Conservation (phyloP, 1,284 basidiomycete genomes). For the Ustanciosporium gigantosporum region DNA sequence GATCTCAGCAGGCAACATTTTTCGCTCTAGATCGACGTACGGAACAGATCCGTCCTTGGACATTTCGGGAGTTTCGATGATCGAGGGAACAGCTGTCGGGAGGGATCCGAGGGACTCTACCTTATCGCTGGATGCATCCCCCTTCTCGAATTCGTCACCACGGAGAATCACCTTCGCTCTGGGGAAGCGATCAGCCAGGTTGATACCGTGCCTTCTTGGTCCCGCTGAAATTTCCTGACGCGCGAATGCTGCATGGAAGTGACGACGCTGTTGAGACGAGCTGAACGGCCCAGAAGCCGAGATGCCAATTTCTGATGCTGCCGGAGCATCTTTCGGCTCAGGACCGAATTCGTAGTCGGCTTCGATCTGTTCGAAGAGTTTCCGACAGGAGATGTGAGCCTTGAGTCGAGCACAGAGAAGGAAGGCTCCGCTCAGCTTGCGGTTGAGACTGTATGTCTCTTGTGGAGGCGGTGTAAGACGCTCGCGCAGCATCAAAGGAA, state of each 20-base stretch:
- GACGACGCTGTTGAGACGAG: constrained; percentile 18
- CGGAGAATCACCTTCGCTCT: constrained; percentile 20
- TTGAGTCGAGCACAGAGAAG: constrained; percentile 81
- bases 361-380: constrained; percentile 62
- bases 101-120: constrained; percentile 21
- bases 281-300: constrained; percentile 3
- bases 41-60: constrained; percentile 74
- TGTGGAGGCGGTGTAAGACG: constrained; percentile 87
- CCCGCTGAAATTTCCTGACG: background rate
- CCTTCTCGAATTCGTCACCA: background rate
- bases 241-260: constrained; percentile 14
- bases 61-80: constrained; percentile 78
- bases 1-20: constrained; percentile 11
- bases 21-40: constrained; percentile 63
- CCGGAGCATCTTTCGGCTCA: background rate
- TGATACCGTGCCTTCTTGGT: constrained; percentile 19
- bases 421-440: constrained; percentile 92
- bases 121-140: constrained; percentile 8
- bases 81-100: constrained; percentile 63
- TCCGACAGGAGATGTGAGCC: constrained; percentile 75
- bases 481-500: constrained; percentile 88
- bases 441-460: constrained; percentile 92
- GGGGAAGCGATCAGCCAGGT: constrained; percentile 25
- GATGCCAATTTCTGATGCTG: too few relatives aligned
- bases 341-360: constrained; percentile 16